These are phyloP conservation scores for Fusarium oxysporum DNA, from an alignment of 2,329 filamentous ascomycete species.

Conservation along the genomic window DNA sequence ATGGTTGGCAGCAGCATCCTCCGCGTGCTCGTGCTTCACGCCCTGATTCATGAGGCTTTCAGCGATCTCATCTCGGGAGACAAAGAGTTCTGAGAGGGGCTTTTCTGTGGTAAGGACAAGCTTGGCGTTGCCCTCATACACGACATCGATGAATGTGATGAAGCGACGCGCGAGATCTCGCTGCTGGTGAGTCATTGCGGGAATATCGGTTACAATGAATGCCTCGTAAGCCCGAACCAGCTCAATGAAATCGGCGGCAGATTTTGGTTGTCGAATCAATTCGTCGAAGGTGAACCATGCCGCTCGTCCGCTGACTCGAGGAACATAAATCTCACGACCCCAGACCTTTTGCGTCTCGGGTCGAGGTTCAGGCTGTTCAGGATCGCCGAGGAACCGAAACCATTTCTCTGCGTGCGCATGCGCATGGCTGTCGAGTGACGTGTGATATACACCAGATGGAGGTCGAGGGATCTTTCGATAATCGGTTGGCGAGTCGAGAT, in stretches of 20 bases:
- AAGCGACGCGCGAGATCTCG: constrained; percentile 91
- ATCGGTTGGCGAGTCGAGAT: constrained; percentile 93
- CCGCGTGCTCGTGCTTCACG: constrained; percentile 53
- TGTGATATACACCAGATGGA: constrained; percentile 93
- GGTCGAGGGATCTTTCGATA: constrained; percentile 97
- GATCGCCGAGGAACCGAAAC: constrained; percentile 94
- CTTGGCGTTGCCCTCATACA: constrained; percentile 94
- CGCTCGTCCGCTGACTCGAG: constrained; percentile 85
- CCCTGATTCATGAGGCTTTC: constrained; percentile 65
- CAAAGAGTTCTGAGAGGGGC: constrained; percentile 86
- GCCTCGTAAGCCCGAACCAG: constrained; percentile 89
- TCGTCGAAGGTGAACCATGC: constrained; percentile 95
- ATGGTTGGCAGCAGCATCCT: constrained; percentile 80
- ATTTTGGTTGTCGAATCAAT: constrained; percentile 87
- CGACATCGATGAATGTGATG: constrained; percentile 97
- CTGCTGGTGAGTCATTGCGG: constrained; percentile 87
- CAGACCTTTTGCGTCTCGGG: constrained; percentile 85
- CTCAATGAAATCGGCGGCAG: constrained; percentile 95
- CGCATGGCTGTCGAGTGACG: constrained; percentile 83
- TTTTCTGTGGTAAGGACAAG: constrained; percentile 92
- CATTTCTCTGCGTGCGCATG: constrained; percentile 88
- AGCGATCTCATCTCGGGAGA: constrained; percentile 76
- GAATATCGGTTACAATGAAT: constrained; percentile 91
- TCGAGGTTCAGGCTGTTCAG: constrained; percentile 79
- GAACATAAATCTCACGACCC: constrained; percentile 91